Evolutionary conservation across 2,329 filamentous ascomycete species (phyloP), one percentile per base, ranked within the genome.

Genomic region (Neurospora crassa): DNA sequence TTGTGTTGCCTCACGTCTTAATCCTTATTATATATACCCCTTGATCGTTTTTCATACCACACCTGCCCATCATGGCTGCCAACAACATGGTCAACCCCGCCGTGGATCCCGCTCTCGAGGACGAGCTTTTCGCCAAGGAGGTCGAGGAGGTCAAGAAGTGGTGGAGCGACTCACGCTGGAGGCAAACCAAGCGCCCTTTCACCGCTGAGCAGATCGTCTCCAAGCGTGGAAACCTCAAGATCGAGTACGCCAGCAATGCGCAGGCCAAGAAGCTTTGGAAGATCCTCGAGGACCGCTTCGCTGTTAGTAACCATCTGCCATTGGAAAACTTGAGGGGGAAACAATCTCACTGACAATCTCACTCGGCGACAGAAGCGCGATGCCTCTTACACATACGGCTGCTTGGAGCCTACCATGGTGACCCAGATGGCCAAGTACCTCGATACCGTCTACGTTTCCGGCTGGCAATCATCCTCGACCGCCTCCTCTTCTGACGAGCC

Each of bases 361-460:
- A 53, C 24, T 67, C 63, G 34, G 37, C 68, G 40, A 72, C 76
- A 97, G 92, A 92, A 87, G 79, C 89, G 89, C 78, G 92, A 96
- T 79, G 92, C 92, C 68, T 96, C 93, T 83, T 97, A 91, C 84
- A 99, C 96, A 71, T 99, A 97, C 80, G 96, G 96, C 78, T 98
- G 96, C 83, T 87, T 99, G 75, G 96, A 99, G 80, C 96, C 96
- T 12, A 97, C 97, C 71, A 97, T 97, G 92, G 88, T 99, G 80
- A 98, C 96, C 40, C 96, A 99, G 82, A 99, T 99, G 96, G 95
- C 95, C 78, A 97, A 98, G 83, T 98, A 96, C 82, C 87, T 99
- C 74, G 96, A 99, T 80, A 99, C 96, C 42, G 93, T 99, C 80
- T 99, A 99, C 81, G 96, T 99, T 74, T 98, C 96, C 70, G 96